Evolutionary conservation across 2,329 filamentous ascomycete genomes (phyloP), one percentile per base, ranked within the genome.

Genomic region (Claviceps paspali): DNA sequence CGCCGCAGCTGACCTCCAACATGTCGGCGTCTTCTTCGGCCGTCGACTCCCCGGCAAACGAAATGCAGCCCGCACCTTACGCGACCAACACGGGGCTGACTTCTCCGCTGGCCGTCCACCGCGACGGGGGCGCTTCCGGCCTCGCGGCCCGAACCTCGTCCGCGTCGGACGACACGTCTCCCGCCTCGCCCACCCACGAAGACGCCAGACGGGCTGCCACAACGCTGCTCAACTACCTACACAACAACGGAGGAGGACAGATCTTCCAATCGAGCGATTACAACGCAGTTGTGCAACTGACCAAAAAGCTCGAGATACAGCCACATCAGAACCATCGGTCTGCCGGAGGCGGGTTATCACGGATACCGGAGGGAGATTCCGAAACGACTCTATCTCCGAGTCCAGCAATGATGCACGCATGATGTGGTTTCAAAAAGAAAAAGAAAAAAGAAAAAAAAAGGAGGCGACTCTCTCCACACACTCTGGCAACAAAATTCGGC

Each of bases 151-250:
- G 48, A 4, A 42, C 43, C 7, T 43, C 47, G 15, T 47, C 48
- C 17, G 47, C 49, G 3, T 43, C 51, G 2, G 62, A 74, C 27
- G 62, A 73, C 42, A 68, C 70, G 29, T 68, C 74, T 35, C 69
- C 78, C 2, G 70, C 60, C 21, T 81, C 80, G 2, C 82, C 81
- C 0, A 85, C 79, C 0, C 82, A 86, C 47, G 86, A 95, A 48
- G 86, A 96, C 55, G 87, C 87, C 4, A 73, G 82, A 28, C 71
- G 76, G 36, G 88, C 87, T 2, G 70, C 92, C 4, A 79, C 88
- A 49, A 77, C 87, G 2, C 73, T 95, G 15, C 71, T 93, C 54
- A 79, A 62, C 42, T 94, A 88, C 52, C 81, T 95, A 54, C 73
- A 84, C 48, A 76, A 77, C 42, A 63, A 57, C 17, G 79, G n/a